Percentiles rank a stretch among this genome's conserved stretches.
phyloP scores from a whole-genome alignment of 78 protist species.

The Dictyostelium intermedium region DNA sequence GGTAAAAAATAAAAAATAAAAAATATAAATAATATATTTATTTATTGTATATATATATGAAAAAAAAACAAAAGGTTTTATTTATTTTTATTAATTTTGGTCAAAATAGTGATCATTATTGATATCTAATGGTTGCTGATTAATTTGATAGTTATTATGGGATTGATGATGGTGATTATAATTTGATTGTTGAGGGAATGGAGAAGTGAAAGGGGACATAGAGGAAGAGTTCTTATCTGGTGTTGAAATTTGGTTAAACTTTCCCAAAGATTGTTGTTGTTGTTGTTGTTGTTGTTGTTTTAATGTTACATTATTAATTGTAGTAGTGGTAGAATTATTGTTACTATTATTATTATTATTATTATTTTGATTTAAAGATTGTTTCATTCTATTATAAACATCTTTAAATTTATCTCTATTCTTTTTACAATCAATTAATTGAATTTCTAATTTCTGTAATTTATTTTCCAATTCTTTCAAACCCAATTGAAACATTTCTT shows the following conservation, averaged over 20 bases:
- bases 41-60: too few relatives aligned
- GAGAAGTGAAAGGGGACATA: not conserved
- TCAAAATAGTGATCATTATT: not conserved
- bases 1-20: too few relatives aligned
- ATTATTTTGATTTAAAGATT: not conserved
- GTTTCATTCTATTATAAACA: conserved; percentile 57
- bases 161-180: not conserved
- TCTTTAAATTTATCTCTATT: conserved; percentile 80
- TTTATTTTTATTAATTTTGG: not conserved
- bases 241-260: not conserved
- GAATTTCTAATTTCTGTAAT: conserved; percentile 37
- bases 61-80: too few relatives aligned
- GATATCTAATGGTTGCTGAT: not conserved
- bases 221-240: not conserved
- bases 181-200: not conserved
- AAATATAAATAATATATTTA: too few relatives aligned
- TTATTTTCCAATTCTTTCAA: conserved; percentile 43
- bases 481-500: conserved; percentile 83
- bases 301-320: not conserved
- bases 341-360: not conserved
- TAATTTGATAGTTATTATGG: not conserved
- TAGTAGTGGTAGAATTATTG: not conserved
- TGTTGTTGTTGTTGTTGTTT: not conserved
- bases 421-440: conserved; percentile 46
- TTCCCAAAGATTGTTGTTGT: not conserved